Percentiles rank a stretch among this genome's conserved stretches.
These are phyloP conservation scores for Cyclotella kingstonii DNA, from an alignment of 108 stramenopile species.

Conservation along the genomic window DNA sequence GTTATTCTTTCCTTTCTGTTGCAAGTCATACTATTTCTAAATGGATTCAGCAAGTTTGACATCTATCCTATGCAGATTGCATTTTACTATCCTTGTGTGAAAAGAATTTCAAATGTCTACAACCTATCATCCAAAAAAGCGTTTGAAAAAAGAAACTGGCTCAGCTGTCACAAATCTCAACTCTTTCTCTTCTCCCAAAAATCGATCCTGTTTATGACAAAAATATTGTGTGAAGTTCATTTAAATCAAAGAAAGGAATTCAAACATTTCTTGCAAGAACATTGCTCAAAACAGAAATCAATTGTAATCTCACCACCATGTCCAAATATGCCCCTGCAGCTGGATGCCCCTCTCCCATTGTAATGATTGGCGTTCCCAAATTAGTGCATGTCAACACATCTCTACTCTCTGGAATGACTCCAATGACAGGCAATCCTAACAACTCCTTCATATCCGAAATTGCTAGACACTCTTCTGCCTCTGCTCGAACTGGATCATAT, in stretches of 20 bases:
- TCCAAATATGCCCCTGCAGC: slow-evolving; percentile 50
- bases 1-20: too few relatives aligned
- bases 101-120: too few relatives aligned
- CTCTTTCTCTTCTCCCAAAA: slow-evolving; percentile 45
- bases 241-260: too few relatives aligned
- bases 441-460: slow-evolving; percentile 62
- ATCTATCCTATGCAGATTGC: too few relatives aligned
- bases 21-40: too few relatives aligned
- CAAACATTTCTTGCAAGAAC: background rate
- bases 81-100: too few relatives aligned
- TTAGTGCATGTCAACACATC: slow-evolving; percentile 67
- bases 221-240: background rate
- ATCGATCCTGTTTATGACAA: slow-evolving; percentile 26
- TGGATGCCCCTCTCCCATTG: slow-evolving; percentile 29
- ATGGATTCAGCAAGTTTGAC: too few relatives aligned
- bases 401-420: slow-evolving; percentile 63
- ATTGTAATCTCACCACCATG: slow-evolving; percentile 38
- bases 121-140: slow-evolving; percentile 32
- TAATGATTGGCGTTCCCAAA: slow-evolving; percentile 60
- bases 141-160: slow-evolving; percentile 58
- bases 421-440: slow-evolving; percentile 58
- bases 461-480: slow-evolving; percentile 44
- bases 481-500: slow-evolving; percentile 56
- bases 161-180: slow-evolving; percentile 49
- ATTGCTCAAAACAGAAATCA: background rate